phyloP scores from a whole-genome alignment of 768 basidiomycete species.

The Lyophyllum semitale region DNA sequence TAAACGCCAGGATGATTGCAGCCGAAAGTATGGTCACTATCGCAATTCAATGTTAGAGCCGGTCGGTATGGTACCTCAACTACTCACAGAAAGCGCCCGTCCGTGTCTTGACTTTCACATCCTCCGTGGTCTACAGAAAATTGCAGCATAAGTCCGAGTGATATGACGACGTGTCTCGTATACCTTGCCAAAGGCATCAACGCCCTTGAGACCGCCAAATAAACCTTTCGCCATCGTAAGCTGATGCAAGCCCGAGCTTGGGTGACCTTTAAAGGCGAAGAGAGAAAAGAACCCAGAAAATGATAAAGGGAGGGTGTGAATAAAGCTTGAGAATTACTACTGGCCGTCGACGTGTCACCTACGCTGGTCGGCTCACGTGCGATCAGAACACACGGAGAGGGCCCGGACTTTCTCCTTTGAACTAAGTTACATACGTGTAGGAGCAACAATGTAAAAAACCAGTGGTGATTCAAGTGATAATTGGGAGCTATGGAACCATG shows the following conservation, averaged over 20 bases:
- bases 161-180: conserved; percentile 21
- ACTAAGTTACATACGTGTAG: too few species aligned
- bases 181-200: conserved; percentile 99
- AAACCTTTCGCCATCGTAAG: conserved; percentile 75
- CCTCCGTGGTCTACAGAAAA: conserved; percentile 86
- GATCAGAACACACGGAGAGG: neutral
- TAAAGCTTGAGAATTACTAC: conserved; percentile 15
- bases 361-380: conserved; percentile 23
- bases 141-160: conserved; percentile 1
- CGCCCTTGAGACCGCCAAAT: conserved; percentile 78
- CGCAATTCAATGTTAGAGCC: conserved; percentile 8
- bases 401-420: conserved; percentile 30
- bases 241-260: conserved; percentile 35
- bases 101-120: conserved; percentile 98
- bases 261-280: conserved; percentile 28
- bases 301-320: conserved; percentile 20
- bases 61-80: neutral
- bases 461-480: neutral
- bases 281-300: conserved; percentile 24
- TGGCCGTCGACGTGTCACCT: conserved; percentile 35
- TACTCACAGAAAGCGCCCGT: conserved; percentile 86
- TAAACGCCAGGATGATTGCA: conserved; percentile 89
- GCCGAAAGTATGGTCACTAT: conserved; percentile 91
- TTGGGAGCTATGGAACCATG: neutral
- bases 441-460: neutral